Evolutionary conservation across 345 rosid genomes (phyloP), one percentile per base, ranked within the genome.

Genomic region (Geranium rotundifolium): DNA sequence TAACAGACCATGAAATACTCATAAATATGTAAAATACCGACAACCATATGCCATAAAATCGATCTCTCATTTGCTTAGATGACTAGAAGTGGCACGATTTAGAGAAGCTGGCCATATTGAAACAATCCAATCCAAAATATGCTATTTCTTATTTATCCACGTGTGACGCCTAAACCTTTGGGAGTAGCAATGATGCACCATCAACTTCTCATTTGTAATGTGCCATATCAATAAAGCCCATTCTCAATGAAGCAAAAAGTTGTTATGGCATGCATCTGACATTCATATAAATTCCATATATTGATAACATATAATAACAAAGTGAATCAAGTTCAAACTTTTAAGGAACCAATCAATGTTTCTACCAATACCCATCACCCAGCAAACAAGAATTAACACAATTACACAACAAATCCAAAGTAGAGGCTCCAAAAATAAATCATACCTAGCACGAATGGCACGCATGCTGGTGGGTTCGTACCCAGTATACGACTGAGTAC

Each of bases 391-490:
- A 46, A 17, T 16, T 30, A 60, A 31, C 62, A 41, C 30, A 27
- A 46, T 58, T 18, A 17, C 9, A 58, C 1, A 5, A 14, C 27
- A 29, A 37, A 58, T 39, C 27, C 10, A 56, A 29, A 7, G 2
- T 8, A 27, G n/a, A 52, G 39, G 23, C 29, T 56, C 63, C 19
- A 37, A 19, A 50, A 63, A 23, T 0, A 60, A 50, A 31, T 31
- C 66, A 62, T 70, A 93, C 99, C 99, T 90, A 56, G 99, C 97
- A 62, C 99, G 84, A 80, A 95, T 95, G 7, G 99, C 97, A 50
- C 97, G 91, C 99, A 95, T 95, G 63, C 97, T 95, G 7, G 99
- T 95, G 0, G 99, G 99, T 78, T 95, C 99, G 27, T 95, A 95
- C 14, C 99, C 97, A 65, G 97, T 95, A 60, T 95, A 95, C 9